These are phyloP conservation scores for Capsella rubella DNA, from an alignment of 441 rosid genomes.

Conservation along the genomic window DNA sequence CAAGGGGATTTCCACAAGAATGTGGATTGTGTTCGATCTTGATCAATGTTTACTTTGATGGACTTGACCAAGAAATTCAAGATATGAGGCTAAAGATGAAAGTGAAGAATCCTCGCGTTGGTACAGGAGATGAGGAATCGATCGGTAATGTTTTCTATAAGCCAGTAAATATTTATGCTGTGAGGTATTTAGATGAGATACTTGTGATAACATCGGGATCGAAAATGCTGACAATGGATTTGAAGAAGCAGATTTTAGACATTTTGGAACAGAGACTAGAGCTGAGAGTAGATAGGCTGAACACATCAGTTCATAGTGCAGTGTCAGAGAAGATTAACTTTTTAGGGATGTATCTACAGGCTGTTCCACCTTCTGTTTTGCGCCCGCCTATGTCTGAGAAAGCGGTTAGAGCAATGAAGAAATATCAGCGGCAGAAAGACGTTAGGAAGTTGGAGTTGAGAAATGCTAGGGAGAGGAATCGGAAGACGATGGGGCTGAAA, in stretches of 20 bases:
- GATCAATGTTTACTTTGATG: slow-evolving; percentile 75
- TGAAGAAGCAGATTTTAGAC: slow-evolving; percentile 61
- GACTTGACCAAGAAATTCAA: slow-evolving; percentile 72
- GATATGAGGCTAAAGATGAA: slow-evolving; percentile 61
- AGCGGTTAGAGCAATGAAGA: slow-evolving; percentile 82
- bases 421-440: slow-evolving; percentile 86
- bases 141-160: slow-evolving; percentile 59
- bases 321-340: slow-evolving; percentile 77
- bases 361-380: slow-evolving; percentile 85
- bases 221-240: slow-evolving; percentile 63
- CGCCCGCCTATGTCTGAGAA: slow-evolving; percentile 82
- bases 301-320: slow-evolving; percentile 75
- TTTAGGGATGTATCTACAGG: slow-evolving; percentile 87
- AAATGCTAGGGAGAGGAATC: slow-evolving; percentile 81
- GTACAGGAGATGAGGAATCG: slow-evolving; percentile 44
- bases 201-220: slow-evolving; percentile 79
- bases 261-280: slow-evolving; percentile 64
- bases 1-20: slow-evolving; percentile 91
- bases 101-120: slow-evolving; percentile 54
- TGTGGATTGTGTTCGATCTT: slow-evolving; percentile 65
- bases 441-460: slow-evolving; percentile 70
- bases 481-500: slow-evolving; percentile 77
- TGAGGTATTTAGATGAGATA: slow-evolving; percentile 90
- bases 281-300: slow-evolving; percentile 64
- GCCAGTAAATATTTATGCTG: slow-evolving; percentile 69